Percentiles rank a stretch among this genome's conserved stretches.
Evolutionary conservation across 2,329 filamentous ascomycete species (phyloP).

Genomic region (Penicillium brasilianum): DNA sequence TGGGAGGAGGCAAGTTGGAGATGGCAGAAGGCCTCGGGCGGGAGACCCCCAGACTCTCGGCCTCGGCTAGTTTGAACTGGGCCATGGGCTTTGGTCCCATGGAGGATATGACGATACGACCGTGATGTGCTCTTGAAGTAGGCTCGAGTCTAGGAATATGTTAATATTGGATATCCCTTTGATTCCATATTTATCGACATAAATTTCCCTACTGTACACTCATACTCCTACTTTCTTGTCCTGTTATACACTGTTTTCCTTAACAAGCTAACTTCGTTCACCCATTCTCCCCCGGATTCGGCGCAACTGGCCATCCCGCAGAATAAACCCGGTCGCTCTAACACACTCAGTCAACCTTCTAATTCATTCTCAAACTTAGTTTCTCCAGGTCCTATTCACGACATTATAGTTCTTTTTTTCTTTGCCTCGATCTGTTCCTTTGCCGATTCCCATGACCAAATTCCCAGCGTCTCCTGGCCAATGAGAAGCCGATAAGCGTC

Average conservation of each 20-base stretch:
- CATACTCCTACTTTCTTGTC: background rate
- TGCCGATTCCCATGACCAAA: conserved; percentile 1
- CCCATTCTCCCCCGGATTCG: conserved; percentile 22
- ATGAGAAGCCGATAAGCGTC: conserved; percentile 33
- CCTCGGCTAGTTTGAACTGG: conserved; percentile 37
- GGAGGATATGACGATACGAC: background rate
- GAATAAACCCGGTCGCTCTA: background rate
- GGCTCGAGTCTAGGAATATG: background rate
- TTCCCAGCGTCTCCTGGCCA: conserved; percentile 13
- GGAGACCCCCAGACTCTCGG: conserved; percentile 25
- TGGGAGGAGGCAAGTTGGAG: conserved; percentile 17
- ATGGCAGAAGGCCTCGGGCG: conserved; percentile 24
- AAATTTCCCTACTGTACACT: background rate
- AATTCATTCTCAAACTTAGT: conserved; percentile 2
- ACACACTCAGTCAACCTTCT: background rate
- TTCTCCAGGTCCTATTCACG: background rate
- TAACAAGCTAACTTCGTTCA: too few species aligned
- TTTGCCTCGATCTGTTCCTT: background rate
- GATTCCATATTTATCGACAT: too few species aligned
- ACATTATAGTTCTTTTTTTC: background rate
- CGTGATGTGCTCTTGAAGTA: background rate
- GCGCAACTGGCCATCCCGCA: conserved; percentile 16
- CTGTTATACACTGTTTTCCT: background rate
- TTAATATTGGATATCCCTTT: background rate
- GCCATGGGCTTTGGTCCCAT: background rate